phyloP scores from a whole-genome alignment of 106 monocot species.

The Dendrobium chrysotoxum region DNA sequence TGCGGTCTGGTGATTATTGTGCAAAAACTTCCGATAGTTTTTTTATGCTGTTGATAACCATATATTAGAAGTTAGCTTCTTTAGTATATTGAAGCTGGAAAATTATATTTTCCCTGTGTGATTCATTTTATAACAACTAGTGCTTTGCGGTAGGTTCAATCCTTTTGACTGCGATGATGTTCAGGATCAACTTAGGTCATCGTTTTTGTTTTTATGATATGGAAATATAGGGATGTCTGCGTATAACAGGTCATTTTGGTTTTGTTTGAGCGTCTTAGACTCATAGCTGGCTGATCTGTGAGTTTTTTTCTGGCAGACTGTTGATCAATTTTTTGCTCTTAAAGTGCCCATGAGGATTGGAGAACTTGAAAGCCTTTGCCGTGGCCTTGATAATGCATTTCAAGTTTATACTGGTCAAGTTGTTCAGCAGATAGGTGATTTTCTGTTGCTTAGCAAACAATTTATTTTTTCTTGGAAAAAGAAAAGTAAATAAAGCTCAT shows the following conservation, averaged over 20 bases:
- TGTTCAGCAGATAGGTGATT: slow-evolving; percentile 62
- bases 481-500: neutral
- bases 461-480: neutral
- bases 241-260: neutral
- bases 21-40: neutral
- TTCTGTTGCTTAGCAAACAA: neutral
- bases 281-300: neutral
- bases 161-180: neutral
- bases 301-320: slow-evolving; percentile 45
- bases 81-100: neutral
- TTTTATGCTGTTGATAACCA: neutral
- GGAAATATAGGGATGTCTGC: neutral
- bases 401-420: slow-evolving; percentile 70
- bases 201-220: neutral
- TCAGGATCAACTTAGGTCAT: neutral
- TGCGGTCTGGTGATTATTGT: neutral
- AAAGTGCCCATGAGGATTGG: slow-evolving; percentile 91
- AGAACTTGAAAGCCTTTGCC: slow-evolving; percentile 65
- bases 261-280: neutral
- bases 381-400: slow-evolving; percentile 90
- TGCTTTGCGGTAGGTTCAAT: neutral
- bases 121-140: neutral
- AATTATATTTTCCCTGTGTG: neutral
- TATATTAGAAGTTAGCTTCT: neutral
- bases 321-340: slow-evolving; percentile 91